Evolutionary conservation across 2,329 filamentous ascomycete genomes (phyloP), one percentile per base, ranked within the genome.

Genomic region (Elsinoe fawcettii): DNA sequence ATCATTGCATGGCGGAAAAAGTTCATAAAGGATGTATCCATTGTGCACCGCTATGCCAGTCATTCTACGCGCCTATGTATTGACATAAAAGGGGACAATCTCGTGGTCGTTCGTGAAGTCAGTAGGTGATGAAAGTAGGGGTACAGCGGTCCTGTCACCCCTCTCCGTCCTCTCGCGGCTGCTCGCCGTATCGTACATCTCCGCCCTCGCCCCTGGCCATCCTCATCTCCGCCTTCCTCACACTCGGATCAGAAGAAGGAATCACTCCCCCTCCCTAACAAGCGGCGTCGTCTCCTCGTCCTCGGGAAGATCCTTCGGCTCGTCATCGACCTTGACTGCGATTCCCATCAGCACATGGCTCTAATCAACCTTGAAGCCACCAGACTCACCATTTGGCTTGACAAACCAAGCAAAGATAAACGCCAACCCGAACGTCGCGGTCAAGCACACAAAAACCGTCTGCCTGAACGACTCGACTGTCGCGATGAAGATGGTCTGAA

Each of bases 401-500:
- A 97, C 76, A 56, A 90, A 80, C 70, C 85, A 86, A 65, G 83
- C 87, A 56, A 83, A 77, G 1, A 84, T 54, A 27, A 92, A 78
- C 0, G 84, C 84, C 7, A 84, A 22, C 1, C 74, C 80, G 68
- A 95, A 95, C 0, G 88, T 75, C 6, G 73, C 72, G 0, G 80
- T 75, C 44, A 97, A 71, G 51, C 87, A 81, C 7, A 95, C 81
- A 69, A 96, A 96, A 0, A 95, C 85, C 0, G 89, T 84, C 70
- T 93, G 89, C 0, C 89, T 84, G 63, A 87, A 92, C 1, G 74
- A 83, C 18, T 80, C 83, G 1, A 96, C 88, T 0, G 93, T 97
- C 2, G 80, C 75, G 12, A 86, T 87, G 69, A 95, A 99, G 8
- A 97, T 82, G 4, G 88, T 81, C 66, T 93, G 95, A 72, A 96